A percentile compares a stretch with the other conserved stretches of the same genome.
Evolutionary conservation across 148 eudicot species (phyloP).

Genomic region (Fagopyrum tataricum): DNA sequence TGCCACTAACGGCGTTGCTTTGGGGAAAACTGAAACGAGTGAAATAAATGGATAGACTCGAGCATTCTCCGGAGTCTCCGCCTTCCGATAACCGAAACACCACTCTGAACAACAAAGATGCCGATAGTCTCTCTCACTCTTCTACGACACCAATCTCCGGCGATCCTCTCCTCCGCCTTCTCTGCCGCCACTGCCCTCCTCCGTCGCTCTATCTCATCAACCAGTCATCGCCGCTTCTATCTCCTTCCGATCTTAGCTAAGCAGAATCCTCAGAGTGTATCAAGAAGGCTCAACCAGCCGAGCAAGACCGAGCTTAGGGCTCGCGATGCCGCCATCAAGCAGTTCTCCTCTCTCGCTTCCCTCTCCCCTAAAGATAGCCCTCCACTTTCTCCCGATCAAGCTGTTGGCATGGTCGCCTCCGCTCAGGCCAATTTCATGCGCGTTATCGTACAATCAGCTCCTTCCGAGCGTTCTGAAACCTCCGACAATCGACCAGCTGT

Average conservation of each 20-base stretch:
- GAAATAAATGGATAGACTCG: too few relatives aligned
- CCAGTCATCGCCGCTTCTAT: conserved; percentile 14
- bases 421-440: conserved; percentile 98
- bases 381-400: conserved; percentile 49
- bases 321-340: conserved; percentile 31
- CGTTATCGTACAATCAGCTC: conserved; percentile 43
- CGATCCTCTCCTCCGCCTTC: conserved; percentile 16
- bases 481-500: conserved; percentile 8
- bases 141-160: conserved; percentile 32
- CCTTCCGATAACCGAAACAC: too few relatives aligned
- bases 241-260: conserved; percentile 26
- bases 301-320: conserved; percentile 38
- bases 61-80: too few relatives aligned
- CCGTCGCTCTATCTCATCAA: conserved; percentile 20
- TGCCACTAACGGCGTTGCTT: too few relatives aligned
- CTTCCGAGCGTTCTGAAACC: conserved; percentile 17
- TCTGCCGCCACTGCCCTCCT: conserved; percentile 26
- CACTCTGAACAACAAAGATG: conserved; percentile 16
- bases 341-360: conserved; percentile 30
- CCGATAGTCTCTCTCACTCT: conserved; percentile 39
- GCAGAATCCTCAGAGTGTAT: conserved; percentile 28
- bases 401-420: conserved; percentile 59
- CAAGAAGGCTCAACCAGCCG: conserved; percentile 30
- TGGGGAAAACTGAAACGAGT: too few relatives aligned
- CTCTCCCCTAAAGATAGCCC: conserved; percentile 31